Conservation (phyloP, 2,329 filamentous ascomycete genomes). For the Sporothrix pseudoabietina region DNA sequence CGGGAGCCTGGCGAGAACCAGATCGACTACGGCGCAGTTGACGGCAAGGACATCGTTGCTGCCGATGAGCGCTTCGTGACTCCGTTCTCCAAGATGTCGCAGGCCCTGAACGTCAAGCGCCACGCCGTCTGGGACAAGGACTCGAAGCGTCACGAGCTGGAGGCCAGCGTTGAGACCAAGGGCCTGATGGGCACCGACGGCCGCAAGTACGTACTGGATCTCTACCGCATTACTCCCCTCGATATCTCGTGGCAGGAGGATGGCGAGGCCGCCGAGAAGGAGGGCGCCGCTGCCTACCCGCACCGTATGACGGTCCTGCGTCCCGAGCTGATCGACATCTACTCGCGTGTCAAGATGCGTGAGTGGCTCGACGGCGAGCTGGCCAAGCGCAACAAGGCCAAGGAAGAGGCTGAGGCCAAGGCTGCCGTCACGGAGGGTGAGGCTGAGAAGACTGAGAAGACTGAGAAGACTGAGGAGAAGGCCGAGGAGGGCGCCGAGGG, state of each 20-base stretch:
- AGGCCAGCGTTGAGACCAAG: constrained; percentile 97
- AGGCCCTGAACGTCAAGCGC: constrained; percentile 86
- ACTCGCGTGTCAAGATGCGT: constrained; percentile 81
- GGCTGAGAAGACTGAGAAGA: constrained; percentile 46
- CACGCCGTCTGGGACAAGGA: constrained; percentile 99
- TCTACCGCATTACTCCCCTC: constrained; percentile 91
- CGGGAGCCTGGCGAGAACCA: constrained; percentile 96
- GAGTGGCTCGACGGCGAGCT: constrained; percentile 84
- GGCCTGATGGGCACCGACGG: constrained; percentile 95
- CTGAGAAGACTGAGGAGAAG: constrained; percentile 40
- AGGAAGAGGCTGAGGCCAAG: constrained; percentile 34
- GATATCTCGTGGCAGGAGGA: constrained; percentile 91
- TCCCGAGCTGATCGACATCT: constrained; percentile 84
- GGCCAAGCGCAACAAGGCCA: constrained; percentile 58
- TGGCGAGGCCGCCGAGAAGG: constrained; percentile 47
- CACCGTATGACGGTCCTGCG: constrained; percentile 95
- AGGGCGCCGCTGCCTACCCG: constrained; percentile 66
- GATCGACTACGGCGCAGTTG: constrained; percentile 97
- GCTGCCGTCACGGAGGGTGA: constrained; percentile 47
- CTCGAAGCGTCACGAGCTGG: constrained; percentile 82
- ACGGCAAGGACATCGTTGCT: constrained; percentile 93
- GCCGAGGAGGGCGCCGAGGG: constrained; percentile 41
- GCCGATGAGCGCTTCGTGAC: constrained; percentile 83
- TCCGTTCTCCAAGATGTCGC: constrained; percentile 87
- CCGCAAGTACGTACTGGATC: constrained; percentile 93